Evolutionary conservation across 179 eudicot species (phyloP), one percentile per base, ranked within the genome.

Genomic region (Heliamphora pulchella): DNA sequence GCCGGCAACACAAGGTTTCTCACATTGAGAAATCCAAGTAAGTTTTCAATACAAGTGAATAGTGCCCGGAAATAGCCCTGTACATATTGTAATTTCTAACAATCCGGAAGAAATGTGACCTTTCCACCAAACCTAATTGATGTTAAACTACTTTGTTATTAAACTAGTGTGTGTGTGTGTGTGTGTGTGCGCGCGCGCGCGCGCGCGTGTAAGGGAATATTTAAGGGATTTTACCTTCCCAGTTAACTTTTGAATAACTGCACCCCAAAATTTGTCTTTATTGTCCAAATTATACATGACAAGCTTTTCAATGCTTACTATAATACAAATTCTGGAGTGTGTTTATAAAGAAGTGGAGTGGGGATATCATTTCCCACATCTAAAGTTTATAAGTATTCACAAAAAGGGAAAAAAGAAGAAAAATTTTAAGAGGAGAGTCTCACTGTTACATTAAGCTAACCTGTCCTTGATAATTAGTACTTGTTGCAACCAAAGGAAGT

Each of bases 401-500:
- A 74, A 22, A 9, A 17, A 46, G 54, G 54, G 54, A 8, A 74
- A 43, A 75, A 41, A 31, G 0, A 17, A 4, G 0, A 14, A 14
- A 57, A 15, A 41, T 41, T 9, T 13, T 75, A 8, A 43, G 53
- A n/a, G n/a, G n/a, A n/a, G n/a, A n/a, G n/a, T n/a, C n/a, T 39
- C 31, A 39, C 64, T 1, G 0, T 39, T 14, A 1, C 13, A 80
- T 63, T 67, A 77, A 18, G 17, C 84, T 86, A 75, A 94, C 95
- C 97, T 84, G 86, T 79, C 97, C 91, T 83, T 91, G 90, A 79
- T 54, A 73, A 31, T 84, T 88, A 63, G 79, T 84, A 46, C 85
- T 82, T 7, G 98, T 95, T 62, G 98, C 98, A 31, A 87, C 96
- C 66, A 95, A 80, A 51, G 98, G 98, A 79, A 95, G 83, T 84